Conservation (phyloP, 805 yeast species). For the Ogataea nitratoaversa region DNA sequence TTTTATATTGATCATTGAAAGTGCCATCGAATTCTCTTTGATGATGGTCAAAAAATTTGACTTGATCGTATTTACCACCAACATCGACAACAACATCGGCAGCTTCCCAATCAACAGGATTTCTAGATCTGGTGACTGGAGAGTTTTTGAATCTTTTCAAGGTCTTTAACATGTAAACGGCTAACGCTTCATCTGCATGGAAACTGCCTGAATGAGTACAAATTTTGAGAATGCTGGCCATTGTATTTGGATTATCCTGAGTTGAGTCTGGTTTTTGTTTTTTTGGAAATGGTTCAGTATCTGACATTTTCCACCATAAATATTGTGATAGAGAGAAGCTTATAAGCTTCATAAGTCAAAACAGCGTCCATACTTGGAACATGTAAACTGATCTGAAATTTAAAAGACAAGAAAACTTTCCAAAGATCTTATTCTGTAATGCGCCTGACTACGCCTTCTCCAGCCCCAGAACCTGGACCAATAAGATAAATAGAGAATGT, state of each 20-base stretch:
- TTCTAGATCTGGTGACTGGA: constrained; percentile 76
- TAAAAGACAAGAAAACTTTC: no score
- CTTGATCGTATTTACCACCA: constrained; percentile 83
- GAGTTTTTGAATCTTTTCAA: constrained; percentile 68
- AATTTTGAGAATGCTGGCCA: constrained; percentile 44
- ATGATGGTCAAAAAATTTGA: constrained; percentile 90
- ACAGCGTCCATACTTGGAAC: no score
- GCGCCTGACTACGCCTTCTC: no score
- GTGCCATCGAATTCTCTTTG: constrained; percentile 85
- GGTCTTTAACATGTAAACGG: constrained; percentile 76
- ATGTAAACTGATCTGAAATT: no score
- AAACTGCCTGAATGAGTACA: constrained; percentile 93
- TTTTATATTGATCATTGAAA: constrained; percentile 57
- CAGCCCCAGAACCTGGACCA: no score
- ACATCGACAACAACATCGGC: constrained; percentile 95
- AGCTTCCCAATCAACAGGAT: constrained; percentile 73
- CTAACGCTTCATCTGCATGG: constrained; percentile 96
- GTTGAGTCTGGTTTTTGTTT: constrained; percentile 24
- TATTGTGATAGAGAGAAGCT: background rate
- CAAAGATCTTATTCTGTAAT: no score
- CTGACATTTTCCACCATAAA: background rate
- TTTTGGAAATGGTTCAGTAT: constrained; percentile 7
- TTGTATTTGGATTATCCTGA: constrained; percentile 2
- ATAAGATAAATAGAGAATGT: no score
- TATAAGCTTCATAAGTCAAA: no score